Evolutionary conservation across 192 early-diverging fungal species (phyloP), one percentile per base, ranked within the genome.

Genomic region (Spinellus fusiger): DNA sequence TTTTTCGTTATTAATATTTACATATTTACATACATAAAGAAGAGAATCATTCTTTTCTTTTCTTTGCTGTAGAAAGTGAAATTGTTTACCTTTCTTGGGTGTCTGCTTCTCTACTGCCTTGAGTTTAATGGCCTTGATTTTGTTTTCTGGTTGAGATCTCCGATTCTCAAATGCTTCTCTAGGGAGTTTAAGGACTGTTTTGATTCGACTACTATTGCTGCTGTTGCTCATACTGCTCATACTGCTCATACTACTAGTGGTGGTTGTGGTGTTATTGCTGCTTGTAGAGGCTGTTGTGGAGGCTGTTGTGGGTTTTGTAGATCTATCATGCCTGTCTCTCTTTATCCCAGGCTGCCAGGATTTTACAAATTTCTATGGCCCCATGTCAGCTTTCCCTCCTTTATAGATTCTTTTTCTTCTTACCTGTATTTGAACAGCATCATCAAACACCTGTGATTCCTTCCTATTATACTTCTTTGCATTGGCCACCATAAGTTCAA

Each of bases 391-490:
- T 44, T 44, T 44, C 40, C 40, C 13, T 5, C 7, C 13, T 44
- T 44, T 44, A 10, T n/a, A 10, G 40, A n/a, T n/a, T n/a, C n/a
- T n/a, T n/a, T n/a, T 44, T 12, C 10, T 44, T 18, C 31, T 33
- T 78, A 71, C 83, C 65, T 74, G 72, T 2, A 77, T 64, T n/a
- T 54, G 54, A 29, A 65, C 40, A 27, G 80, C 78, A 65, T 82
- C 80, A 29, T 68, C 56, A 44, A 76, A 77, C 0, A 81, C 68
- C 44, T 65, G 59, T 1, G 80, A 81, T 0, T 67, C 69, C 4
- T 75, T 70, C 4, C 66, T 44, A 64, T 82, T 82, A 46, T 81
- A 82, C n/a, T 67, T 64, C 56, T 81, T 81, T 22, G 80, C 80
- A 35, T 82, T 82, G 0, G 64, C 16, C 0, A 77, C 67, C 74